phyloP scores from a whole-genome alignment of 2,329 filamentous ascomycete species.

The Amphichorda felina region DNA sequence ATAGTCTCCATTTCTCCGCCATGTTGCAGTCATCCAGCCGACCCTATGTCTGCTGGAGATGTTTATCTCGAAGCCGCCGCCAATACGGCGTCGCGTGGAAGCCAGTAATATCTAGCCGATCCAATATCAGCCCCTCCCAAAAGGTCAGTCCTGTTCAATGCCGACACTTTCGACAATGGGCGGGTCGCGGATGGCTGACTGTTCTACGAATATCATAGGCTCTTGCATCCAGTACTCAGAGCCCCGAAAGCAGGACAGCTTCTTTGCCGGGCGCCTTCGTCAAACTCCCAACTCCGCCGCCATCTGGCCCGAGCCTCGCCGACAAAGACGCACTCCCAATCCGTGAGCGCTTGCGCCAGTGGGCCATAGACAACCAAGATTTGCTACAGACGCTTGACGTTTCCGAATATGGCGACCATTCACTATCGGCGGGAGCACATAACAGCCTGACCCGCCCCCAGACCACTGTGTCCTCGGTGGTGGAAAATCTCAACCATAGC shows the following conservation, averaged over 20 bases:
- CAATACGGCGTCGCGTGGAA: background rate
- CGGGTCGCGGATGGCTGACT: too few species aligned
- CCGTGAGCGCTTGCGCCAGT: constrained; percentile 27
- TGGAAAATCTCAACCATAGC: constrained; percentile 14
- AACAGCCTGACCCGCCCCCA: constrained; percentile 21
- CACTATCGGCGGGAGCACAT: constrained; percentile 13
- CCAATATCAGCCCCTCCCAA: too few species aligned
- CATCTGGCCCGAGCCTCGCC: background rate
- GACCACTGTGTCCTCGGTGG: constrained; percentile 17
- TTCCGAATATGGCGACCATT: constrained; percentile 5
- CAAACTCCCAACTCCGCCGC: too few species aligned
- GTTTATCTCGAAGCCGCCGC: constrained; percentile 8
- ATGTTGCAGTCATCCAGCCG: constrained; percentile 18
- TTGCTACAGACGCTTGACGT: constrained; percentile 4
- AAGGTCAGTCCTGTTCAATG: too few species aligned
- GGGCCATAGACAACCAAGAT: constrained; percentile 23
- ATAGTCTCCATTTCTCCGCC: constrained; percentile 1
- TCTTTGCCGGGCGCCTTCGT: too few species aligned
- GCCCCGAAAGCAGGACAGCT: too few species aligned
- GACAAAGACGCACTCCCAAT: constrained; percentile 12
- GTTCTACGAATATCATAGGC: too few species aligned
- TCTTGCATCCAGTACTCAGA: background rate
- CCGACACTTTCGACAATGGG: too few species aligned
- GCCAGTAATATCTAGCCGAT: too few species aligned
- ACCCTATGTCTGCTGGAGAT: constrained; percentile 21